phyloP scores from a whole-genome alignment of 1,139 yeast genomes.

The Maudiozyma humilis region DNA sequence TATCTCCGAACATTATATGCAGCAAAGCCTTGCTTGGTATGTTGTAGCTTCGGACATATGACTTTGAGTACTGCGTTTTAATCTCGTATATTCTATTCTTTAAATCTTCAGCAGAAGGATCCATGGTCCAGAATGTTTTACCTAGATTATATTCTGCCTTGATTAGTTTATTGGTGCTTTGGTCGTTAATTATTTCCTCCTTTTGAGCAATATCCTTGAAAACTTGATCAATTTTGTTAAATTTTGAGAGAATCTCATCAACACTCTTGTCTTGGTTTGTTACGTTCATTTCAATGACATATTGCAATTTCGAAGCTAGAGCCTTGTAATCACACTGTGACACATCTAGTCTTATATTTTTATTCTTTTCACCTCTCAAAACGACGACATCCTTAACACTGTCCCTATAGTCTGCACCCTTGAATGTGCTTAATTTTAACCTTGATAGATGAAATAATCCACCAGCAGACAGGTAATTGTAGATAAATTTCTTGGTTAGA shows the following conservation, averaged over 20 bases:
- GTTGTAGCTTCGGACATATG: constrained; percentile 34
- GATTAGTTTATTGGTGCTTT: constrained; percentile 5
- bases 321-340: constrained; percentile 57
- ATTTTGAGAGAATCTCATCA: constrained; percentile 20
- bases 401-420: constrained; percentile 48
- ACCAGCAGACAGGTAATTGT: constrained; percentile 61
- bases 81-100: constrained; percentile 16
- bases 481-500: constrained; percentile 52
- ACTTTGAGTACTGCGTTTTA: constrained; percentile 30
- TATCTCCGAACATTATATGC: constrained; percentile 75
- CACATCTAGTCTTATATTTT: constrained; percentile 44
- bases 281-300: constrained; percentile 46
- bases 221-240: constrained; percentile 20
- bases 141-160: constrained; percentile 9
- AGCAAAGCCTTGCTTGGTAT: constrained; percentile 75
- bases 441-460: constrained; percentile 67
- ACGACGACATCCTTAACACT: constrained; percentile 46
- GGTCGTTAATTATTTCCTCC: constrained; percentile 10
- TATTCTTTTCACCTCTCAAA: constrained; percentile 49
- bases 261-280: constrained; percentile 37
- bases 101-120: constrained; percentile 14
- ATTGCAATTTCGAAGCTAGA: constrained; percentile 45
- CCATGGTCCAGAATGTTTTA: constrained; percentile 16
- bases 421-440: constrained; percentile 41
- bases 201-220: constrained; percentile 12